Base-by-base conservation (phyloP, 176 grass and related monocot species). In the Raddia distichophylla region DNA sequence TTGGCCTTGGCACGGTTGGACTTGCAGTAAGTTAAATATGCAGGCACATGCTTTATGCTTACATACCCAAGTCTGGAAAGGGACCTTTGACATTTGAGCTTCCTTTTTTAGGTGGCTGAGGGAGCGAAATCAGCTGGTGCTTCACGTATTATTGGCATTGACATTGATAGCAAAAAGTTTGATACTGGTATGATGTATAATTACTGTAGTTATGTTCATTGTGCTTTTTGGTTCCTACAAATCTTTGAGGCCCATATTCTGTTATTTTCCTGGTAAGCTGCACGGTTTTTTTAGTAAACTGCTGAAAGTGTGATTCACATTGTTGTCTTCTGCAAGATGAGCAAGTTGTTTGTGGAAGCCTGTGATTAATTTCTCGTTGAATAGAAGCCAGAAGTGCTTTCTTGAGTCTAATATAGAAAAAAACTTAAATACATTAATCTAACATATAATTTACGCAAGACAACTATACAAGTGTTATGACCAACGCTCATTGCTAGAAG, bases 1-100 rank as follows among this genome's bases (percentile, higher is more conserved):
- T 99, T 90, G 96, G 96, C 33, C 96, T 99, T 77, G 96, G 96
- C 52, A 99, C 91, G 75, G 85, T 99, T 78, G 96, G 96, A 20
- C 93, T 99, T 80, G 96, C 96, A 64, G 96, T 99, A 91, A 91
- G 96, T 90, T 81, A 56, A 53, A 61, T 5, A 19, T 66, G 15
- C 74, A 27, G 49, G 11, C 49, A 16, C 7, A 27, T 40, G 27
- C 51, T 78, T 60, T 5, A 27, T 40, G 27, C 51, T 78, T 60
- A 20, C 45, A 19, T 77, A 66, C 10, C 16, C 22, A 42, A 71
- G 16, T 78, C 42, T 70, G 58, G 61, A 85, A 65, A 52, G 45
- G 45, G n/a, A 37, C 18, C 45, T 37, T 55, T 64, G 17, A 34
- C 77, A 14, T 71, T 3, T 74, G 13, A 75, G n/a, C 14, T 79